A percentile compares a stretch with the other conserved stretches of the same genome.
Conservation (phyloP, 2,329 filamentous ascomycete genomes). For the Decorospora gaudefroyi region DNA sequence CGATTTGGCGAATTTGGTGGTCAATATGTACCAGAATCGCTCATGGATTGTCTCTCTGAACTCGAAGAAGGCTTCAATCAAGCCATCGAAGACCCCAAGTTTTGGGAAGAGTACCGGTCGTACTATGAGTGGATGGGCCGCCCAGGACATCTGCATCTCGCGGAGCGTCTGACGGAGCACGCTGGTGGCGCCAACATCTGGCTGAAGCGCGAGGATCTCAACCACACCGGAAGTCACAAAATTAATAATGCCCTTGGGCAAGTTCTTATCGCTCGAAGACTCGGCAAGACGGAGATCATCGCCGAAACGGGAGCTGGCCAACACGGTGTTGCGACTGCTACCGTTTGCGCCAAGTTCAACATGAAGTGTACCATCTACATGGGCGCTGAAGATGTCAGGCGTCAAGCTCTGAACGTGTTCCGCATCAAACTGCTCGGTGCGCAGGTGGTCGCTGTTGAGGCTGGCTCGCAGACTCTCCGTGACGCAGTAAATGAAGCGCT, state of each 20-base stretch:
- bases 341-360: conserved; percentile 95
- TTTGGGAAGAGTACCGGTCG: conserved; percentile 96
- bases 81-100: conserved; percentile 82
- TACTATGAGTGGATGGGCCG: conserved; percentile 98
- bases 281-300: conserved; percentile 97
- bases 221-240: conserved; percentile 98
- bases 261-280: conserved; percentile 77
- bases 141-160: conserved; percentile 87
- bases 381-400: conserved; percentile 95
- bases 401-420: conserved; percentile 97
- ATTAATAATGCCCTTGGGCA: conserved; percentile 99
- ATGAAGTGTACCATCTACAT: conserved; percentile 99
- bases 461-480: conserved; percentile 70
- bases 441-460: conserved; percentile 88
- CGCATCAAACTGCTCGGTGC: conserved; percentile 96
- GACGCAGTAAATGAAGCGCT: conserved; percentile 90
- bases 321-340: conserved; percentile 96
- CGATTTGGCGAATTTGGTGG: conserved; percentile 96
- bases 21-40: conserved; percentile 94
- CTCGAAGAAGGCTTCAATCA: conserved; percentile 89
- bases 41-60: conserved; percentile 95
- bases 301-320: conserved; percentile 97
- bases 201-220: conserved; percentile 96
- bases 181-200: conserved; percentile 95
- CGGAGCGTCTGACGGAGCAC: conserved; percentile 83